Evolutionary conservation across 1,284 basidiomycete species (phyloP).

Genomic region (Austroboletus olivaceoglutinosus): DNA sequence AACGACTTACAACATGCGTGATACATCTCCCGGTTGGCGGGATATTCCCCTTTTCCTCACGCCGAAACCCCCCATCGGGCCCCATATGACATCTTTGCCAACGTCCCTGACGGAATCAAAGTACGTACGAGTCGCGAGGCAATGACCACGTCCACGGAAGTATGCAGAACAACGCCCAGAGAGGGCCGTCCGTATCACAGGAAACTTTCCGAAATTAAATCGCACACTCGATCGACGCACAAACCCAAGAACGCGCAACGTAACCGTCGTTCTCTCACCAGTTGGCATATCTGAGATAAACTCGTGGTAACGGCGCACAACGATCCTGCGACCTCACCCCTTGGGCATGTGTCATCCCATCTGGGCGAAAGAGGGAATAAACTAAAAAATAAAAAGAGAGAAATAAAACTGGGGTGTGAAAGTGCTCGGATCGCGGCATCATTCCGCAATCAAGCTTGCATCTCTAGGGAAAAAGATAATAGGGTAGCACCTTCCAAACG

Average conservation of each 20-base stretch:
- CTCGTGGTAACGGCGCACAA: constrained; percentile 29
- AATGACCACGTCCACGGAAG: constrained; percentile 12
- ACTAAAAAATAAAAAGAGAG: not conserved
- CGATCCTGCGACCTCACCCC: constrained; percentile 27
- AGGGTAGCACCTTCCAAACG: constrained; percentile 24
- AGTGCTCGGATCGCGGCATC: constrained; percentile 16
- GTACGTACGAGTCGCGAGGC: constrained; percentile 14
- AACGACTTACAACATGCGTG: constrained; percentile 11
- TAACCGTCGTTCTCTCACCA: constrained; percentile 19
- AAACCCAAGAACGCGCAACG: constrained; percentile 6
- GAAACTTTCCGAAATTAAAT: constrained; percentile 26
- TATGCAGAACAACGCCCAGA: not conserved
- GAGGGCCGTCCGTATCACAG: constrained; percentile 12
- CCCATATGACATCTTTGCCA: constrained; percentile 1
- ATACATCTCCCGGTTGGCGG: constrained; percentile 8
- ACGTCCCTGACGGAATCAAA: constrained; percentile 8
- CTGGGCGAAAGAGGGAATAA: constrained; percentile 4
- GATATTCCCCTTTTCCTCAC: not conserved
- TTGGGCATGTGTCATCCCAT: constrained; percentile 25
- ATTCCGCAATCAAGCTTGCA: constrained; percentile 21
- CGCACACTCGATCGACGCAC: constrained; percentile 28
- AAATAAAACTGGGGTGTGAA: constrained; percentile 18
- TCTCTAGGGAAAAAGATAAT: constrained; percentile 20
- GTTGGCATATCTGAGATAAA: constrained; percentile 31
- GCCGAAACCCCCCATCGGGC: constrained; percentile 1